Evolutionary conservation across 305 asterid species (phyloP), one percentile per base, ranked within the genome.

Genomic region (Fraxinus dipetala): DNA sequence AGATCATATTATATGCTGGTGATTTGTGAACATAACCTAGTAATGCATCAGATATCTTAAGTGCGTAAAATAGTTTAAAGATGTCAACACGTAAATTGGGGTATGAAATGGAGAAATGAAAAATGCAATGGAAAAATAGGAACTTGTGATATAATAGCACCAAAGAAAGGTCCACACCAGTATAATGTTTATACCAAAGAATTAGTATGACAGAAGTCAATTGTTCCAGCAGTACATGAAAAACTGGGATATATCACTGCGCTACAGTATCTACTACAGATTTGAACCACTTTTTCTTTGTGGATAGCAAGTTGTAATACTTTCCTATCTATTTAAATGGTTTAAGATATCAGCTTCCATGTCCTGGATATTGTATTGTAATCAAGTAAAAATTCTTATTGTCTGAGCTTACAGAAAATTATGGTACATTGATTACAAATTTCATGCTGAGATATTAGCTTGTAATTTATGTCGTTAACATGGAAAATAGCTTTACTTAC

Each of bases 401-500:
- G n/a, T 65, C 8, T 26, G 73, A 65, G 73, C 36, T 26, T 65
- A 10, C 20, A 24, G 5, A 63, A 54, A 61, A 67, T 26, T 69
- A 30, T 69, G 38, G 4, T 5, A 30, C 38, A 4, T 28, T 13
- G 22, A 69, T 69, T 69, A 1, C 75, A 69, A 69, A 30, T 69
- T 30, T 69, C 35, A 30, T 26, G 36, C 20, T 30, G 38, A 28
- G 36, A 28, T 6, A 67, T 67, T 67, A 11, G 72, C 72, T 4
- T 9, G 32, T 3, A 63, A 63, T 63, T 63, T 63, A 63, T 67
- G 22, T 28, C 9, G 20, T 5, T 43, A 79, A 72, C 18, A 43
- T 32, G 36, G 48, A 26, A 40, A 83, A 78, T 56, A 76, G 80
- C 56, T 77, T 82, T 61, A 76, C 95, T 89, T 80, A 94, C 97